phyloP scores from a whole-genome alignment of 306 rosid genomes.

The Cucumis hystrix region DNA sequence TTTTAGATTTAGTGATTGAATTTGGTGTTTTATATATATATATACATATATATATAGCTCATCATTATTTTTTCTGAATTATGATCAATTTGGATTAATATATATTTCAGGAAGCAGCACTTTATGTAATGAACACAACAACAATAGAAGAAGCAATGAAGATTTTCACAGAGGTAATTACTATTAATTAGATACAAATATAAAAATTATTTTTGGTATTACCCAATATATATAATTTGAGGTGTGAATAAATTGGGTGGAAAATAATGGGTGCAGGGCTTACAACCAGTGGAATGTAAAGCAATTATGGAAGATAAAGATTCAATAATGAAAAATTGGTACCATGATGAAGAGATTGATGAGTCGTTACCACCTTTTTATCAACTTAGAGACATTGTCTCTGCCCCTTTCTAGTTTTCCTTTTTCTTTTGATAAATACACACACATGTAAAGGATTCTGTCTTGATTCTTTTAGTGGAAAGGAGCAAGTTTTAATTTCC shows the following conservation, averaged over 20 bases:
- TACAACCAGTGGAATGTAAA: constrained; percentile 40
- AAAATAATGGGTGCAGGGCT: constrained; percentile 29
- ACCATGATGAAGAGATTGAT: not conserved
- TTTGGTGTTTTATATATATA: too few species aligned
- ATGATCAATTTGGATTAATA: not conserved
- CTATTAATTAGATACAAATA: not conserved
- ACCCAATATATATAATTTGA: too few species aligned
- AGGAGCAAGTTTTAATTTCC: not conserved
- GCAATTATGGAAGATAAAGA: not conserved
- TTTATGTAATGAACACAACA: constrained; percentile 33
- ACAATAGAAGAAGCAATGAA: constrained; percentile 51
- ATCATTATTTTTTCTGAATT: too few species aligned
- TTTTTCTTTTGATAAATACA: too few species aligned
- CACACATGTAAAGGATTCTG: not conserved
- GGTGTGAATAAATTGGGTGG: too few species aligned
- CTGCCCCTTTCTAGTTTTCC: not conserved
- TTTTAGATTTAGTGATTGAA: too few species aligned
- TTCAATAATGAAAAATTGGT: constrained; percentile 8
- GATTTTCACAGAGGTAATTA: constrained; percentile 53
- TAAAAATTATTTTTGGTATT: too few species aligned
- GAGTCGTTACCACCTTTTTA: not conserved
- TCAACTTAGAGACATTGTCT: constrained; percentile 20
- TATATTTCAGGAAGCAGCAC: constrained; percentile 41
- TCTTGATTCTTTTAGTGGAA: not conserved
- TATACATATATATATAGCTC: too few species aligned